Base-by-base conservation (phyloP, 2,329 filamentous ascomycete genomes). In the Aspergillus felis region DNA sequence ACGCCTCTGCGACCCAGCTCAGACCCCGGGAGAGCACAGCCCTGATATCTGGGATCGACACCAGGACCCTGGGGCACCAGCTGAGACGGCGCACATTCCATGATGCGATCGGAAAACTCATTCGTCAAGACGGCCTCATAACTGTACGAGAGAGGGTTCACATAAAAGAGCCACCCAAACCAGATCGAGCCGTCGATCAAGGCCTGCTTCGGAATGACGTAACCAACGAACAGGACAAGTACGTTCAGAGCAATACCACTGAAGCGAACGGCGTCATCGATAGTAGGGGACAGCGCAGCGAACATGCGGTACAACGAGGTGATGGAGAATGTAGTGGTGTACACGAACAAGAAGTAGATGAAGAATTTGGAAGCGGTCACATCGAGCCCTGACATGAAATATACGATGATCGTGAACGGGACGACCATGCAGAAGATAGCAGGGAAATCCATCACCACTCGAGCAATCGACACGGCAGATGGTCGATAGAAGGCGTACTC, bases 401-500 rank as follows among this genome's bases (percentile, higher is more conserved):
- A 89, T 71, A 87, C 81, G 64, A 87, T 81, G 51, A 88, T 74
- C 2, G 78, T 78, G 65, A 88, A 89, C 2, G 85, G 76, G 17
- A 84, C 72, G 48, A 85, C 81, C 73, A 87, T 83, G 3, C 79
- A 71, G 24, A 86, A 71, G 25, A 88, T 74, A 6, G 87, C 74
- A 0, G 86, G 86, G 32, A 89, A 75, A 66, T 89, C 87, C 25
- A 85, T 80, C 3, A 88, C 69, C 2, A 87, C 82, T 56, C 85
- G 79, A 65, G 78, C 88, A 75, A 84, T 78, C 3, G 78, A 79
- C 50, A 88, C 84, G 41, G 87, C 86, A 38, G 84, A 86, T 0
- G 87, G 87, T n/a, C 85, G 80, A 66, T 89, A 89, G 70, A 89
- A 88, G 0, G 85, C 86, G 66, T 88, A 89, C 35, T 86, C 82